Base-by-base conservation (phyloP, 768 basidiomycete species). In the Mycena rosella region DNA sequence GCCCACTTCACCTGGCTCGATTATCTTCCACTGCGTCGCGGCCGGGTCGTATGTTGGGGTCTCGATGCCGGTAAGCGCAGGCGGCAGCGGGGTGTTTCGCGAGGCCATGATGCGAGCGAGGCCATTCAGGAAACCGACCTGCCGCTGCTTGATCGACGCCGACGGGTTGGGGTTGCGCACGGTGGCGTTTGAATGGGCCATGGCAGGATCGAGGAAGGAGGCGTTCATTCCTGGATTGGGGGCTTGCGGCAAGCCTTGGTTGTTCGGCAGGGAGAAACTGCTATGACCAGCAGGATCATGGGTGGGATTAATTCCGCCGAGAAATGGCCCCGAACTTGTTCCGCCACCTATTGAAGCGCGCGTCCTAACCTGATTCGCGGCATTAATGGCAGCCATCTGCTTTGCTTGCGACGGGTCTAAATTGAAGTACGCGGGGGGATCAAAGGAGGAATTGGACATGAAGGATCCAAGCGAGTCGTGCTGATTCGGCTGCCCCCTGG, bases 341-440 rank as follows among this genome's bases (percentile, higher is more conserved):
- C 87, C 87, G 83, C 83, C 81, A 54, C 80, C 75, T 63, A 79
- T 76, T 63, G 83, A 62, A n/a, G 66, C 56, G 15, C 64, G 56
- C 30, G 64, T 32, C 48, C 67, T 49, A 29, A 78, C 70, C 77
- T 78, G 71, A 68, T 88, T 60, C 54, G 84, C 90, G 60, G 86
- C 89, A 73, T 84, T 89, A 34, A 94, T 87, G 13, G 90, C 90
- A 32, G 91, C 91, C 87, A 94, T 91, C 80, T 95, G 93, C 78
- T 94, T 95, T 65, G 85, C 88, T 49, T 88, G 84, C 56, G 86
- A 84, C 65, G 90, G 82, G 78, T 94, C 91, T 70, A 93, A 83
- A 74, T 79, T 83, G 81, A 87, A 87, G 70, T 80, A 80, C 17
- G 75, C 72, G 22, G 79, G 66, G 60, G 81, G 74, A 67, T 82